Evolutionary conservation across 306 rosid species (phyloP).

Genomic region (Vachellia pachyceras): DNA sequence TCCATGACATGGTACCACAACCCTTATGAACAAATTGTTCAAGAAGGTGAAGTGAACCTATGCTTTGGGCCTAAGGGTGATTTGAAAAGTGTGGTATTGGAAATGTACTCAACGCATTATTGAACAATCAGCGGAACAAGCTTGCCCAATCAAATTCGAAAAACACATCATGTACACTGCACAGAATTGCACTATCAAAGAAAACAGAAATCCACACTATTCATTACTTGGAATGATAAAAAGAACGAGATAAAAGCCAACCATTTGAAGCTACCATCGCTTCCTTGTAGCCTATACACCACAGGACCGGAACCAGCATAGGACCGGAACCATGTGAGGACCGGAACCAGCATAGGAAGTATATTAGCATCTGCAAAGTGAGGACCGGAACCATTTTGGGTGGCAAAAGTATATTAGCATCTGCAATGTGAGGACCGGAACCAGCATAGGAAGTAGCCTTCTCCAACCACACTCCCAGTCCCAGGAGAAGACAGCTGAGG

Average conservation of each 20-base stretch:
- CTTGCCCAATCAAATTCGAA: not conserved
- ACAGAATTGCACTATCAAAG: not conserved
- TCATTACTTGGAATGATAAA: not conserved
- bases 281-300: constrained; percentile 86
- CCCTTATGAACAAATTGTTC: not conserved
- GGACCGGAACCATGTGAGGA: too few relatives aligned
- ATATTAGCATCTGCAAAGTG: too few relatives aligned
- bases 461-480: constrained; percentile 22
- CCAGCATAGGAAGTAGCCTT: constrained; percentile 47
- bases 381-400: constrained; percentile 85
- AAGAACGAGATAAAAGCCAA: constrained; percentile 11
- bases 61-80: not conserved
- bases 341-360: too few relatives aligned
- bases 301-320: too few relatives aligned
- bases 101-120: not conserved
- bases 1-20: not conserved
- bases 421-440: constrained; percentile 92
- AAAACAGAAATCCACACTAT: not conserved
- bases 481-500: constrained; percentile 40
- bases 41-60: not conserved
- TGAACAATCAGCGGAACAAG: not conserved
- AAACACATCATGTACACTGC: not conserved
- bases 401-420: constrained; percentile 80
- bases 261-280: constrained; percentile 97
- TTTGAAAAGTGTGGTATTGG: not conserved